phyloP scores from a whole-genome alignment of 352 stramenopile species.

The Thalassiosira livingstoniorum region DNA sequence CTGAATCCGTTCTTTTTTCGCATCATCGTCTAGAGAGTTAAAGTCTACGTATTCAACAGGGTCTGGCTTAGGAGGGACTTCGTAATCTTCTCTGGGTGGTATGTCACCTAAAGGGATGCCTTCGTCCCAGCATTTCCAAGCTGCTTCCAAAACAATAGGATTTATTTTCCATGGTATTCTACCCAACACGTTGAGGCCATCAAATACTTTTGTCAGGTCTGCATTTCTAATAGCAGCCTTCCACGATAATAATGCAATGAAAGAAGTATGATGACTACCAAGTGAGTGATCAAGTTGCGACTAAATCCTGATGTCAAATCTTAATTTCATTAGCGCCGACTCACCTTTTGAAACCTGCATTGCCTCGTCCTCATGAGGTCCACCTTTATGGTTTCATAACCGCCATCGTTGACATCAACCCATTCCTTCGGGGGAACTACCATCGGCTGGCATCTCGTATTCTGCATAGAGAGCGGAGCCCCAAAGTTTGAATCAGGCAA shows the following conservation, averaged over 20 bases:
- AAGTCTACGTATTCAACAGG: constrained; percentile 67
- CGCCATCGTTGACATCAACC: constrained; percentile 90
- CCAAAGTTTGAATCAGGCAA: constrained; percentile 50
- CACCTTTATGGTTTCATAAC: constrained; percentile 92
- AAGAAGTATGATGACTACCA: not conserved
- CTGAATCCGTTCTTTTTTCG: constrained; percentile 74
- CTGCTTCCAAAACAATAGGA: constrained; percentile 91
- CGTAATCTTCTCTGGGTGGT: constrained; percentile 86
- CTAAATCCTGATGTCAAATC: no score
- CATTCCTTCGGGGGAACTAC: constrained; percentile 94
- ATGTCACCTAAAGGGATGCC: constrained; percentile 94
- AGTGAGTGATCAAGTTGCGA: not conserved
- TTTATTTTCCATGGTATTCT: constrained; percentile 96
- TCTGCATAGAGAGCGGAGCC: constrained; percentile 38
- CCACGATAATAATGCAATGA: not conserved
- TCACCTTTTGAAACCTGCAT: constrained; percentile 80
- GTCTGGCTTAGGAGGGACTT: constrained; percentile 71
- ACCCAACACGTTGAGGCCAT: constrained; percentile 92
- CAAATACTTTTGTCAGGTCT: constrained; percentile 89
- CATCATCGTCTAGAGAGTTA: constrained; percentile 85
- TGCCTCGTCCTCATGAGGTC: constrained; percentile 92
- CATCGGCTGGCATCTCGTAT: constrained; percentile 94
- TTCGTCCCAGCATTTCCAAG: constrained; percentile 91
- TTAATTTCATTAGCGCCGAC: constrained; percentile 13
- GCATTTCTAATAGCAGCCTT: constrained; percentile 90